These are phyloP conservation scores for Nakaseomyces uthaithaninus DNA, from an alignment of 1,139 yeast genomes.

Conservation along the genomic window DNA sequence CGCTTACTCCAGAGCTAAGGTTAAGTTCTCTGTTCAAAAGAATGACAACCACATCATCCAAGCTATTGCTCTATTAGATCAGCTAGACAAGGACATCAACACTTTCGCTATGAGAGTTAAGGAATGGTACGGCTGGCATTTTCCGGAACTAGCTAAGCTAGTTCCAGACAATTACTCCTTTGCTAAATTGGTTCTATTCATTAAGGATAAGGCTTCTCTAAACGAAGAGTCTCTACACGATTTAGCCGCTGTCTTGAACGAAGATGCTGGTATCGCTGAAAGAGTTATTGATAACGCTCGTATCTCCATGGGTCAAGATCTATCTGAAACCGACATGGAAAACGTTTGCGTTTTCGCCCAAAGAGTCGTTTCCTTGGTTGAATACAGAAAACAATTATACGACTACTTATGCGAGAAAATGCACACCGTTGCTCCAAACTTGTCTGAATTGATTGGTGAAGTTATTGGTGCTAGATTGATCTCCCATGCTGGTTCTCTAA, in stretches of 20 bases:
- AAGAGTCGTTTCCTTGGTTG: constrained; percentile 88
- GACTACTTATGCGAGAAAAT: constrained; percentile 87
- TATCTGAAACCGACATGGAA: constrained; percentile 85
- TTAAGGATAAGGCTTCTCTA: constrained; percentile 80
- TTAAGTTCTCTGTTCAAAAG: constrained; percentile 96
- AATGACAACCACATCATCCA: constrained; percentile 98
- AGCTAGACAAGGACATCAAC: constrained; percentile 93
- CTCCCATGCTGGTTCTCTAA: constrained; percentile 96
- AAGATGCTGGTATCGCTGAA: constrained; percentile 92
- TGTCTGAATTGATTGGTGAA: constrained; percentile 94
- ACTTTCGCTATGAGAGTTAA: constrained; percentile 98
- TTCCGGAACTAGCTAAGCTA: constrained; percentile 96
- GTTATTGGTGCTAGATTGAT: constrained; percentile 97
- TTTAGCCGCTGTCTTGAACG: constrained; percentile 78
- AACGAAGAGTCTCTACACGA: constrained; percentile 82
- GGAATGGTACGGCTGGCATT: constrained; percentile 99
- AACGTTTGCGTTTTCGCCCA: constrained; percentile 88
- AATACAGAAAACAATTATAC: constrained; percentile 81
- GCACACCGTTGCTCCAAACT: constrained; percentile 97
- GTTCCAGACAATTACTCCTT: constrained; percentile 85
- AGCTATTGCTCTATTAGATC: constrained; percentile 94
- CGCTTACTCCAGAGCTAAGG: constrained; percentile 97
- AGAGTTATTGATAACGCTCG: constrained; percentile 84
- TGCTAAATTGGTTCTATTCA: constrained; percentile 74
- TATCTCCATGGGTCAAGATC: constrained; percentile 98